Evolutionary conservation across 805 yeast species (phyloP), one percentile per base, ranked within the genome.

Genomic region (Isabelozyma gotoi): DNA sequence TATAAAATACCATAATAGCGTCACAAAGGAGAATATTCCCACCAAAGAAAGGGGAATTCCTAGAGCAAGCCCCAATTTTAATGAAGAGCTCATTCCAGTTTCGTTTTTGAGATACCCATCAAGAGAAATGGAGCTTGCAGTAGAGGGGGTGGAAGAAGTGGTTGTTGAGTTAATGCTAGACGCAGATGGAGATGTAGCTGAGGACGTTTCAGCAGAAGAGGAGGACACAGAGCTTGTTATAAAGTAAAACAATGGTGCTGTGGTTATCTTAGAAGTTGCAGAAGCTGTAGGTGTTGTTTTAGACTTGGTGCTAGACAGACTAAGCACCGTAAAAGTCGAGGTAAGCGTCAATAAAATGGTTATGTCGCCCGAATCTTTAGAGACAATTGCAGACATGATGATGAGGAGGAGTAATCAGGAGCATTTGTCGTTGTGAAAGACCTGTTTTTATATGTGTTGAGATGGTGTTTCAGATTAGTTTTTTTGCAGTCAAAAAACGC

Each of bases 41-140:
- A 67, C 46, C n/a, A 59, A 47, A 14, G 64, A 67, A 39, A 62
- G 47, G 20, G 65, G 67, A 39, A 61, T 53, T 10, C 70, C 71
- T 46, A 61, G 62, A 41, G 59, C 67, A 62, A 52, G 45, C 3
- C 70, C 71, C 17, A 66, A 48, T 12, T 55, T 54, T 20, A 51
- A 32, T 4, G 58, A 51, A 8, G 31, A 20, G 19, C 38, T 35
- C 10, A 45, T 38, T 14, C 44, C 20, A n/a, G 16, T 39, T 19
- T 37, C 39, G 14, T 10, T 10, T 11, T 10, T 16, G 5, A 34
- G n/a, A 5, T 34, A 16, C 14, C 36, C 20, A 34, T 34, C 36
- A 20, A 36, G 4, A 5, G 39, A 24, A 19, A 14, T 33, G 19
- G 38, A 27, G 36, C 34, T 38, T 1, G 36, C 36, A 15, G 18